Base-by-base conservation (phyloP, 2,329 filamentous ascomycete species). In the Scortechinia acanthostroma region DNA sequence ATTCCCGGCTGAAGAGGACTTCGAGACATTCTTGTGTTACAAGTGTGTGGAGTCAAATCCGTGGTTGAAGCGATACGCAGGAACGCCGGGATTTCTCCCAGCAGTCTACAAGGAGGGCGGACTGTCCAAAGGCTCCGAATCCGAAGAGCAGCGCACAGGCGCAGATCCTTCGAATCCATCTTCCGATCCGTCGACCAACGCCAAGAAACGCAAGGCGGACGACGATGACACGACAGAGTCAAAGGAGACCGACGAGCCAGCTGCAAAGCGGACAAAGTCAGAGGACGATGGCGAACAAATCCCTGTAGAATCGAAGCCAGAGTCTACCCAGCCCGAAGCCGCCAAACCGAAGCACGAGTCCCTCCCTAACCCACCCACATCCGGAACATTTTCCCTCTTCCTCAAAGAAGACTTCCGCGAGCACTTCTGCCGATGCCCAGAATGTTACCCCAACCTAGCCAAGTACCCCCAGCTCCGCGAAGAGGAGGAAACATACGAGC, bases 21-120 rank as follows among this genome's bases (percentile, higher is more conserved):
- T 86, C 50, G 78, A 81, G 44, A 68, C 74, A 44, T 72, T 85
- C 50, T 71, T 86, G 44, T 86, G 82, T 63, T 83, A 80, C 64
- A 80, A 83, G 53, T 86, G 81, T 51, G 62, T 80, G 22, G 68
- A 76, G 28, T 70, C 77, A 2, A 76, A 77, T 51, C 76, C 78
- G 0, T 86, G 80, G 81, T 71, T 86, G 52, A 81, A 81, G 58
- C 64, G 65, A 46, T 85, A 85, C 51, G 78, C 77, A 3, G 74
- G 75, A 3, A 73, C 76, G 1, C 51, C 67, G 6, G 79, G 80
- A 0, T 85, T 86, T 52, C 63, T 85, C 1, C 64, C 70, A 5
- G 71, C 78, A 2, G 64, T 83, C 2, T 70, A 70, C n/a, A 10
- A 30, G 10, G n/a, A 30, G 25, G 25, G 25, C n/a, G 25, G n/a